Evolutionary conservation across 2,329 filamentous ascomycete species (phyloP), one percentile per base, ranked within the genome.

Genomic region (Pyrenochaeta sp.): DNA sequence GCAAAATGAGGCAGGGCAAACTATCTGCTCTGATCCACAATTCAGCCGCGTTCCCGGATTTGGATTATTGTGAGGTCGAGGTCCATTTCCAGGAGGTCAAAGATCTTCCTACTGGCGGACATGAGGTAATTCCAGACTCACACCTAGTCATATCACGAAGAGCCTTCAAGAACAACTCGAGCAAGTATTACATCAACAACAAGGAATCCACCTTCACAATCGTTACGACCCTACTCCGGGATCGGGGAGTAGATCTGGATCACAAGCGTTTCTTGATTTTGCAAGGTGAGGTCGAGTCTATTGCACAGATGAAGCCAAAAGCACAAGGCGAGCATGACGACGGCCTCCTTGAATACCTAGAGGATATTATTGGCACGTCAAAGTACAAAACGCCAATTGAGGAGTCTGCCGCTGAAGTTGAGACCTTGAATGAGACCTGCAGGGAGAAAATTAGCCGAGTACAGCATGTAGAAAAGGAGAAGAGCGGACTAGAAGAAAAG

Each of bases 1-100:
- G 94, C 84, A 99, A 99, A 81, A 99, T 99, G 95, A 87, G 95
- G 72, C 95, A 99, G 78, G 95, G 95, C 72, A 99, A 99, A 81
- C 93, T 99, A 47, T 99, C 95, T 0, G 95, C 95, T 3, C 82
- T 99, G 48, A 99, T 99, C 66, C 95, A 99, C 81, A 99, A 98
- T 77, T 98, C 95, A 12, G 93, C 93, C 0, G 87, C 91, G 54
- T 88, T 91, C 67, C 93, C 93, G 0, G 86, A 97, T 69, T 81
- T 99, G 22, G 91, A 96, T 47, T 89, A 90, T 72, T 99, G 95
- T 74, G 96, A 99, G 77, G 95, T 99, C 10, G 91, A 96, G 54
- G 96, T 99, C 3, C 92, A 97, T 76, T 99, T 99, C 74, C 90
- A 96, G 66, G 93, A 98, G 78, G 92, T 99, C 54, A 90, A 96